Conservation (phyloP, 1,139 yeast species). For the Kurtzmaniella quercitrusa region DNA sequence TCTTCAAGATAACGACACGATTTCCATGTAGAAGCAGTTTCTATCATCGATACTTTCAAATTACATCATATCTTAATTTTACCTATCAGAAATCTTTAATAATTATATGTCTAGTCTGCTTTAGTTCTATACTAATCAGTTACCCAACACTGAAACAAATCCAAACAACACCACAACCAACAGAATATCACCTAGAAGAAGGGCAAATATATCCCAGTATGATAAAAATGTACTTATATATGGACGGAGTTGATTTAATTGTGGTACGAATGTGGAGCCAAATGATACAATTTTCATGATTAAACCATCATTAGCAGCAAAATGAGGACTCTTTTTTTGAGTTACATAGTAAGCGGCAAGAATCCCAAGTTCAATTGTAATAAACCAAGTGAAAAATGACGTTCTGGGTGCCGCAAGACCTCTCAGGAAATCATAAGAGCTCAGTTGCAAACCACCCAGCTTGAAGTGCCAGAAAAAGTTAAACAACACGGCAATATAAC, state of each 20-base stretch:
- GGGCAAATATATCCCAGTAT: constrained; percentile 36
- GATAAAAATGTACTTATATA: constrained; percentile 26
- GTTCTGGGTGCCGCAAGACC: constrained; percentile 14
- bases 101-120: neutral
- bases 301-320: constrained; percentile 22
- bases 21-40: too few relatives aligned
- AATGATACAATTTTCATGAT: constrained; percentile 28
- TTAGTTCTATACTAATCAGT: neutral
- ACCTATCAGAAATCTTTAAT: too few relatives aligned
- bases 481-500: constrained; percentile 22
- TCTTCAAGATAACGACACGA: too few relatives aligned
- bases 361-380: constrained; percentile 30
- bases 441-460: constrained; percentile 16
- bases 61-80: too few relatives aligned
- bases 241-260: constrained; percentile 25
- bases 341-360: constrained; percentile 32
- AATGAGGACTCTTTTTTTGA: constrained; percentile 21
- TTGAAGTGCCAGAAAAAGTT: constrained; percentile 36
- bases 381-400: constrained; percentile 26
- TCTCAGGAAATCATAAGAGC: constrained; percentile 26
- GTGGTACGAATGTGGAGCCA: constrained; percentile 37
- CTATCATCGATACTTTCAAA: too few relatives aligned
- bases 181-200: constrained; percentile 35
- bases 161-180: constrained; percentile 40
- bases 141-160: constrained; percentile 21